phyloP scores from a whole-genome alignment of 2,329 filamentous ascomycete genomes.

The Botrytis paeoniae region DNA sequence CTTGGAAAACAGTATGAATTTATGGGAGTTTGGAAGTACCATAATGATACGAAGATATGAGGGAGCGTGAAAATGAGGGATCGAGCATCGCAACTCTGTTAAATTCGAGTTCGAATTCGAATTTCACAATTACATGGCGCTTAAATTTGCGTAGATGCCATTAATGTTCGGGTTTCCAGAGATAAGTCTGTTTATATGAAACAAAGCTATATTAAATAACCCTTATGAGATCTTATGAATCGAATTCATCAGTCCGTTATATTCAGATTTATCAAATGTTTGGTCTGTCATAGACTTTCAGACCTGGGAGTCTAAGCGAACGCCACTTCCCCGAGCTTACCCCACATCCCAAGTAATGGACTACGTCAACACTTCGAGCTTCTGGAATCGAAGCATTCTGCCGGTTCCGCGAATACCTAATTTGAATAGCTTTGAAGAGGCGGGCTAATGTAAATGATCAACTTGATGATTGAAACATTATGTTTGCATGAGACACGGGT shows the following conservation, averaged over 20 bases:
- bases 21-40: conserved; percentile 21
- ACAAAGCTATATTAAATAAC: not conserved
- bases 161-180: not conserved
- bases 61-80: not conserved
- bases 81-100: not conserved
- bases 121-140: not conserved
- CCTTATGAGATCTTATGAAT: not conserved
- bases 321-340: not conserved
- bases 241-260: not conserved
- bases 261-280: not conserved
- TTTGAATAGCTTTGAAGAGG: not conserved
- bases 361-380: not conserved
- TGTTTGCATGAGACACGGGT: not conserved
- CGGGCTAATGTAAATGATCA: not conserved
- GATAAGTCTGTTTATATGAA: not conserved
- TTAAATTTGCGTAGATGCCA: not conserved
- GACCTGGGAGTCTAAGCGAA: not conserved
- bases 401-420: not conserved
- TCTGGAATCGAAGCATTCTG: not conserved
- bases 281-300: not conserved
- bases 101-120: not conserved
- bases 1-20: conserved; percentile 37
- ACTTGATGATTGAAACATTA: not conserved
- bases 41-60: conserved; percentile 23
- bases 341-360: not conserved